A percentile compares a stretch with the other conserved stretches of the same genome.
Evolutionary conservation across 345 rosid species (phyloP).

Genomic region (Brassica carinata): DNA sequence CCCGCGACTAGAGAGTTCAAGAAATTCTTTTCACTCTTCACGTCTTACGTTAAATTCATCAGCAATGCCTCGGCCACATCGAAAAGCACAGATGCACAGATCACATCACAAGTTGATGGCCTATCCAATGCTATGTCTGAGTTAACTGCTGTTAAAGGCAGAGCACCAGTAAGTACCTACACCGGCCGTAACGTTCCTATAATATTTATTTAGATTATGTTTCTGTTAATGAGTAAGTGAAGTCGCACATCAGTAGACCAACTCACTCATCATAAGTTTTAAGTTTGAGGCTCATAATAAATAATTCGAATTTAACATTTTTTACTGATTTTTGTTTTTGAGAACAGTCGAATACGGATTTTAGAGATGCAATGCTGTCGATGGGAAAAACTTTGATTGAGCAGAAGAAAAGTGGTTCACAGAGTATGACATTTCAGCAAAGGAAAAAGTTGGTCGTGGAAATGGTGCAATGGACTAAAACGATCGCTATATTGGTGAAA

Average conservation of each 20-base stretch:
- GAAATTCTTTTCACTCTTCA: background rate
- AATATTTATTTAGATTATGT: background rate
- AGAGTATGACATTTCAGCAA: background rate
- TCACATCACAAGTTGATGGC: background rate
- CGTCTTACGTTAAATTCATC: background rate
- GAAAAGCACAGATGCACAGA: background rate
- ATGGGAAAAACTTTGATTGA: conserved; percentile 35
- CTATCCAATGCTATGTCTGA: background rate
- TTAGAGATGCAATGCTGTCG: conserved; percentile 9
- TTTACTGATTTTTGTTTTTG: background rate
- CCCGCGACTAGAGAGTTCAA: conserved; percentile 27
- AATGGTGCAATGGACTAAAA: conserved; percentile 27
- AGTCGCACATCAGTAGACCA: background rate
- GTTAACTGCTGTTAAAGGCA: background rate
- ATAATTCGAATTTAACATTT: background rate
- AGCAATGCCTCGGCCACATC: background rate
- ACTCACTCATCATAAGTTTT: background rate
- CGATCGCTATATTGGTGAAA: background rate
- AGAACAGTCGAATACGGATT: background rate
- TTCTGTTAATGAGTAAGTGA: background rate
- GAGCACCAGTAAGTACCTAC: conserved; percentile 2
- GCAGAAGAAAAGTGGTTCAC: conserved; percentile 28
- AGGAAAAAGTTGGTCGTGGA: conserved; percentile 12
- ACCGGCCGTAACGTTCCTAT: background rate
- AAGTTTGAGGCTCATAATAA: background rate